Base-by-base conservation (phyloP, 257 asterid species). In the Penstemon davidsonii region DNA sequence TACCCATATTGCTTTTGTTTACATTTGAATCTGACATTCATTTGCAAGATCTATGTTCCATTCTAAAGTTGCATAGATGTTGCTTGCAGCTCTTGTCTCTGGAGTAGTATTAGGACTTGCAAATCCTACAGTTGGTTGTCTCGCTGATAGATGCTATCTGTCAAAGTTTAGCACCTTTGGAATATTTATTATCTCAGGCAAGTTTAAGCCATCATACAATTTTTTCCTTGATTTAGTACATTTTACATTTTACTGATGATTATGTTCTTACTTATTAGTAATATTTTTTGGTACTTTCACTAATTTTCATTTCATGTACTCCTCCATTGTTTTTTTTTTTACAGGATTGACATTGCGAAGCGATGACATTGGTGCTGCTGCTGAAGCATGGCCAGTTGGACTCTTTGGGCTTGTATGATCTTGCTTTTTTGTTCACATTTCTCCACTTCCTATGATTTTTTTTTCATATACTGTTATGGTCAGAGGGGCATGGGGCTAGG, bases 361-460 rank as follows among this genome's bases (percentile, higher is more conserved):
- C 75, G 95, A 87, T 73, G 95, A 88, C 76, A 79, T 93, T 50
- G 90, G 91, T 73, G 95, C 87, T 42, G 99, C 99, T 71, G 87
- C 81, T 46, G 92, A 90, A 80, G 99, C 96, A 73, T 93, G 97
- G 99, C 96, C 87, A 58, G 99, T 93, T 73, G 97, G 94, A 62
- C 80, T 93, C 46, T 88, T 88, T 75, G 99, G 97, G 72, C 89
- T 93, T 56, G 99, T 92, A 87, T 72, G 82, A 43, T 64, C 75
- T 71, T 70, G 61, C 62, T 53, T 78, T 70, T 64, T 59, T 69
- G 42, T 61, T 67, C 68, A 52, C 66, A 8, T 60, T 72, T 50
- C 41, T 36, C 52, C 51, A 13, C 49, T 37, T 55, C 19, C 36
- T 12, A 45, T 11, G 47, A 15, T 15, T 15, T 59, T 38, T 59